Base-by-base conservation (phyloP, 352 stramenopile genomes). In the Phytopythium vexans region DNA sequence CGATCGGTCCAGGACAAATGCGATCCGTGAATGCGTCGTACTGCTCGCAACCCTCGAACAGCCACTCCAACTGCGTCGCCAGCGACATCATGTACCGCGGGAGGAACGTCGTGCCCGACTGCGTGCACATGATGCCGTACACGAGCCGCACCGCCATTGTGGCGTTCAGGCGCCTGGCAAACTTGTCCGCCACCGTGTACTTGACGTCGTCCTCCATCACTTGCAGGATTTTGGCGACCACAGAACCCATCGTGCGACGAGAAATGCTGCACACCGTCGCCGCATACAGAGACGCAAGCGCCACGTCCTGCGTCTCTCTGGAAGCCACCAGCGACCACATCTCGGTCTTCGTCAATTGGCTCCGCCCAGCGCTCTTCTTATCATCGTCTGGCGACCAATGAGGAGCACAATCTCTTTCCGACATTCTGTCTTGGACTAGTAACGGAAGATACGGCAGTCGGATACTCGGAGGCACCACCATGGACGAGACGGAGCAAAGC, bases 81-180 rank as follows among this genome's bases (percentile, higher is more conserved):
- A 95, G 52, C 6, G 85, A 95, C 75, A 91, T 91, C 72, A 95
- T 88, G 70, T 91, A 93, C n/a, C 80, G 76, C 11, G 81, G 82
- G 45, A 95, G 56, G 58, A 93, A 92, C 3, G 82, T 74, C 4
- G 77, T 76, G 8, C 79, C 85, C 7, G 74, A 64, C 12, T 70
- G 68, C 4, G 78, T 87, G 52, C 77, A 85, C 65, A 95, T 92
- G 43, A 92, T 89, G 9, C 76, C 72, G 3, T 75, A 75, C 16
- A 90, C 80, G 6, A 93, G 70, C 37, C 77, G 78, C 10, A 92
- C 74, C 15, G 89, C 74, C 0, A 80, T 88, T 1, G 75, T 82
- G 3, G 74, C 80, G 51, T 90, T 90, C 32, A 93, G 62, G 49
- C 82, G 84, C 27, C 74, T 66, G 31, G 66, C 50, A 53, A 84